Evolutionary conservation across 2,329 filamentous ascomycete species (phyloP), one percentile per base, ranked within the genome.

Genomic region (Fusarium penzigii): DNA sequence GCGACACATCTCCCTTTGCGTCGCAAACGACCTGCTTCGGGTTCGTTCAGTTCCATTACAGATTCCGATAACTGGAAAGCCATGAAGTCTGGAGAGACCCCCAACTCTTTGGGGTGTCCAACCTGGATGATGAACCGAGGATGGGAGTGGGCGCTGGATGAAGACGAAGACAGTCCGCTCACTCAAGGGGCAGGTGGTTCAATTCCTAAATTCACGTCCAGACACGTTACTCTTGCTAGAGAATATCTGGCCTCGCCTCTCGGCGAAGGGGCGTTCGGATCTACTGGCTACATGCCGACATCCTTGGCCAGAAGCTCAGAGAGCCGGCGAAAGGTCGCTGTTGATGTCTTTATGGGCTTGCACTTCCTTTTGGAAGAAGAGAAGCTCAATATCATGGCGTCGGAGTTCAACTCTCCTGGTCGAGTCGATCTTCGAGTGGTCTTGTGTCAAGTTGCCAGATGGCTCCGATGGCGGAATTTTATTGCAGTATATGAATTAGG

Each of bases 291-390:
- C 64, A 75, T 92, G 49, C 87, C 89, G 29, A 89, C 86, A 0
- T 82, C 80, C 2, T 51, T 74, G 3, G 71, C 70, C 44, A 73
- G 79, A 46, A 81, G 77, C 49, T 75, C 80, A 38, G 82, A 83
- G 51, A 77, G 78, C 45, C 81, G 85, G 41, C 78, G 81, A 50
- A 86, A 78, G 65, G 73, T 85, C 49, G 79, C 88, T 34, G 75
- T 87, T 67, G 82, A 89, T 64, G 78, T 89, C 46, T 81, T 93
- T 38, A 76, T 95, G 58, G 88, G 84, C 1, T 76, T 99, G 12
- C 94, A 99, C 72, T 77, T 97, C 3, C 76, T 96, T n/a, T 81
- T 89, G 0, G 93, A 99, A 69, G 94, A 99, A 68, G 81, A 89
- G 56, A 97, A 96, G 67, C 80, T 99, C 2, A 84, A 90, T 55